These are phyloP conservation scores for Davidsoniella virescens DNA, from an alignment of 2,329 filamentous ascomycete genomes.

Conservation along the genomic window DNA sequence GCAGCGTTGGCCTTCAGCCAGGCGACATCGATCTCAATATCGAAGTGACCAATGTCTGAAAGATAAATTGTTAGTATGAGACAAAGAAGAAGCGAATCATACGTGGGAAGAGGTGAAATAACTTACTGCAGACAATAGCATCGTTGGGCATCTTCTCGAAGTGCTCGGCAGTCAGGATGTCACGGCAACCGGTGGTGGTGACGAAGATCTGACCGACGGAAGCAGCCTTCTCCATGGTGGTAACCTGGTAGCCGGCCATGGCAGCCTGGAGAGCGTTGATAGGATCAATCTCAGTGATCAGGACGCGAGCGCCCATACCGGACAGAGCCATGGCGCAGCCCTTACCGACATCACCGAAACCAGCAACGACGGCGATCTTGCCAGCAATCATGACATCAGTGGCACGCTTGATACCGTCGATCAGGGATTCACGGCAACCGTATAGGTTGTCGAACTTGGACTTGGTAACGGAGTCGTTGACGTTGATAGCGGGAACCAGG, in stretches of 20 bases:
- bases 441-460: conserved; percentile 99
- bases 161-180: conserved; percentile 83
- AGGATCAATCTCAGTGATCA: conserved; percentile 94
- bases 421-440: conserved; percentile 95
- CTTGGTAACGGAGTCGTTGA: conserved; percentile 99
- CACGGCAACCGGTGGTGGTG: conserved; percentile 97
- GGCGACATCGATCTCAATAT: conserved; percentile 98
- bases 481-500: conserved; percentile 91
- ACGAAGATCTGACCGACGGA: conserved; percentile 89
- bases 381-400: conserved; percentile 99
- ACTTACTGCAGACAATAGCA: conserved; percentile 90
- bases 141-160: conserved; percentile 95
- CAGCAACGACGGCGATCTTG: conserved; percentile 94
- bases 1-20: conserved; percentile 97
- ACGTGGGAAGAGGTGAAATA: conserved; percentile 7
- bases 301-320: conserved; percentile 91
- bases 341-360: conserved; percentile 98
- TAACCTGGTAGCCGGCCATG: conserved; percentile 92
- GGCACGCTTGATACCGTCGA: conserved; percentile 99
- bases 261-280: conserved; percentile 99
- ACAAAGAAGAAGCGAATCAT: background rate
- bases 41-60: conserved; percentile 93
- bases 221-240: conserved; percentile 95
- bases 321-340: conserved; percentile 90
- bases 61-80: conserved; percentile 15